These are phyloP conservation scores for Eucalyptus pauciflora DNA, from an alignment of 345 rosid genomes.

Conservation along the genomic window DNA sequence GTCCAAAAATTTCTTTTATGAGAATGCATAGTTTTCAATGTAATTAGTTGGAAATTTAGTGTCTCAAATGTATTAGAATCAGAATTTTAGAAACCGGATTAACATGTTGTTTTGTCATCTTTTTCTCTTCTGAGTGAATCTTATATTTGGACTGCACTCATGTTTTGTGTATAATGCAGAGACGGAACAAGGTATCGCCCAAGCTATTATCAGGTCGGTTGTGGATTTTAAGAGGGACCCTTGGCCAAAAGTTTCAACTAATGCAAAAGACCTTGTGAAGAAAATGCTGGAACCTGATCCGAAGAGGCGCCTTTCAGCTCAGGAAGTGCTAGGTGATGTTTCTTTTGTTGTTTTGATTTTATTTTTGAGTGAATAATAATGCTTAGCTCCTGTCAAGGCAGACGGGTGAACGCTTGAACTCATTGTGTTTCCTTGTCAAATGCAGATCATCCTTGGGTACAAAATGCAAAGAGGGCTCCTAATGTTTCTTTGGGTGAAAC, in stretches of 20 bases:
- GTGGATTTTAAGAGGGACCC: slow-evolving; percentile 94
- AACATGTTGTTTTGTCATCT: neutral
- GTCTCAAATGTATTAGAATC: neutral
- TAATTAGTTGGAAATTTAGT: neutral
- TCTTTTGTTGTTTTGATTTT: neutral
- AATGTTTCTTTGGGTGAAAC: slow-evolving; percentile 94
- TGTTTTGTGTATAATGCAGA: slow-evolving; percentile 29
- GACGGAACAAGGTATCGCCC: slow-evolving; percentile 98
- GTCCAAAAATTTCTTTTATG: neutral
- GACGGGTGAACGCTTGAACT: neutral
- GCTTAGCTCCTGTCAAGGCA: neutral
- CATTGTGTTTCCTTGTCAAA: neutral
- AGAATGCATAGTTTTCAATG: neutral
- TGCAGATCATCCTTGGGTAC: slow-evolving; percentile 95
- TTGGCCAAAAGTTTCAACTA: slow-evolving; percentile 94
- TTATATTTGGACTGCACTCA: neutral
- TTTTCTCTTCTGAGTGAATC: neutral
- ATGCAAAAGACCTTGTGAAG: slow-evolving; percentile 81
- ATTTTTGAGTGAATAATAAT: neutral
- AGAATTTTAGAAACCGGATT: neutral
- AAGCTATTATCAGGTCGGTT: slow-evolving; percentile 71
- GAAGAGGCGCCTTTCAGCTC: slow-evolving; percentile 78
- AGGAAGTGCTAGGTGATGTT: slow-evolving; percentile 78
- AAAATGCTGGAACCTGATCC: slow-evolving; percentile 97
- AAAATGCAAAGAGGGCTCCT: slow-evolving; percentile 87